Conservation (phyloP, 257 asterid genomes). For the Paulownia fortunei region DNA sequence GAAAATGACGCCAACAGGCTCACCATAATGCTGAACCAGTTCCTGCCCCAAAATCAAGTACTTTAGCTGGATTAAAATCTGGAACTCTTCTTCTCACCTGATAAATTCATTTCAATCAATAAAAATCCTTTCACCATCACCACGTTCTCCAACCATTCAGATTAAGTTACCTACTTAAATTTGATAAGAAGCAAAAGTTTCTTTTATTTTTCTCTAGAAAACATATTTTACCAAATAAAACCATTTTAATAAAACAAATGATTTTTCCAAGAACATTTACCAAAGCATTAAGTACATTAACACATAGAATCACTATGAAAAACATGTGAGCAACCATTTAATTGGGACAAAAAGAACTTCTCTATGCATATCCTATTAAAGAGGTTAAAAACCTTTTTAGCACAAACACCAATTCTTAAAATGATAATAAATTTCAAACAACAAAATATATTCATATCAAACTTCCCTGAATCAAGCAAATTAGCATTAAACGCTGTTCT, state of each 20-base stretch:
- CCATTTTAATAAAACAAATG: not conserved
- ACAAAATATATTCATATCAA: not conserved
- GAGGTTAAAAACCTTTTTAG: not conserved
- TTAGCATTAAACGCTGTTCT: slow-evolving; percentile 11
- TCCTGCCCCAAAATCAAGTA: slow-evolving; percentile 98
- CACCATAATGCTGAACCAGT: slow-evolving; percentile 98
- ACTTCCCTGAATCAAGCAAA: not conserved
- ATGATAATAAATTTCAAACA: not conserved
- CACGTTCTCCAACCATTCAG: slow-evolving; percentile 20
- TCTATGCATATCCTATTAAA: not conserved
- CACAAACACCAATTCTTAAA: not conserved
- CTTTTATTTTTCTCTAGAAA: not conserved
- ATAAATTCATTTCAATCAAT: slow-evolving; percentile 30
- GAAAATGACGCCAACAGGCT: slow-evolving; percentile 38
- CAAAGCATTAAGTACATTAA: not conserved
- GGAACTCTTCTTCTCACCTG: slow-evolving; percentile 90
- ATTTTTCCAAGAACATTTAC: slow-evolving; percentile 6
- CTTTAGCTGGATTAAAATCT: slow-evolving; percentile 76
- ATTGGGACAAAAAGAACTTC: not conserved
- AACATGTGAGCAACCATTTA: not conserved
- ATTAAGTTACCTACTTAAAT: not conserved
- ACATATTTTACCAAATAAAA: slow-evolving; percentile 7
- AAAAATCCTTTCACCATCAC: slow-evolving; percentile 24
- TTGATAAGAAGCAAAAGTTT: not conserved
- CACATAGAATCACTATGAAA: not conserved